Base-by-base conservation (phyloP, 2,329 filamentous ascomycete species). In the Pseudocercospora fijiensis region DNA sequence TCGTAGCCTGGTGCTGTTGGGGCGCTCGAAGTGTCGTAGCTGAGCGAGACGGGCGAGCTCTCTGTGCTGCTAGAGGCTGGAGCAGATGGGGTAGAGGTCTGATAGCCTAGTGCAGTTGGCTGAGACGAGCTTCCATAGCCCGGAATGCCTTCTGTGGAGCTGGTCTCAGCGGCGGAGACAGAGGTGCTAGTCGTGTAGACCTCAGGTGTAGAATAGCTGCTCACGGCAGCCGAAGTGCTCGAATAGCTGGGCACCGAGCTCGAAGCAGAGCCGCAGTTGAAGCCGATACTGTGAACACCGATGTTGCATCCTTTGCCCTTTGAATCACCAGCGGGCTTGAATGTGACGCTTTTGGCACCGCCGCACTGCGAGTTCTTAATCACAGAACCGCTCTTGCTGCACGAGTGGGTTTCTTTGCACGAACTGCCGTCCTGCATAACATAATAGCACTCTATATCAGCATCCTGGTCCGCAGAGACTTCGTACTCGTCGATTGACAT, bases 311-410 rank as follows among this genome's bases (percentile, higher is more conserved):
- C 70, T 58, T 71, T 70, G 59, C 70, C 66, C 18, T 68, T 67
- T 30, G 55, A 64, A 55, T 68, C 67, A 33, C 66, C 69, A 67
- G 76, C 78, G 59, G 83, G 78, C 68, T 83, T 80, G 76, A 97
- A 88, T 60, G 85, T 87, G 66, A 97, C 92, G 63, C 86, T 88
- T 76, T 85, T 91, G 69, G 94, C 93, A 78, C 93, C 93, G 85
- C 92, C 94, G 77, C 94, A 98, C 84, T 97, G 92, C 65, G 82
- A 86, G 85, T 97, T 97, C 79, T 86, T 80, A 72, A 97, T 83
- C 53, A 84, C 85, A 63, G 86, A 88, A 72, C 91, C 91, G 16
- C 83, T 80, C 61, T 83, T 81, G 68, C 83, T 85, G 85, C 91
- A 96, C 58, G 82, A 75, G 69, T 85, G 81, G 67, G 86, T 87